A percentile compares a stretch with the other conserved stretches of the same genome.
Conservation (phyloP, 2,329 filamentous ascomycete species). For the Coniella vitis region DNA sequence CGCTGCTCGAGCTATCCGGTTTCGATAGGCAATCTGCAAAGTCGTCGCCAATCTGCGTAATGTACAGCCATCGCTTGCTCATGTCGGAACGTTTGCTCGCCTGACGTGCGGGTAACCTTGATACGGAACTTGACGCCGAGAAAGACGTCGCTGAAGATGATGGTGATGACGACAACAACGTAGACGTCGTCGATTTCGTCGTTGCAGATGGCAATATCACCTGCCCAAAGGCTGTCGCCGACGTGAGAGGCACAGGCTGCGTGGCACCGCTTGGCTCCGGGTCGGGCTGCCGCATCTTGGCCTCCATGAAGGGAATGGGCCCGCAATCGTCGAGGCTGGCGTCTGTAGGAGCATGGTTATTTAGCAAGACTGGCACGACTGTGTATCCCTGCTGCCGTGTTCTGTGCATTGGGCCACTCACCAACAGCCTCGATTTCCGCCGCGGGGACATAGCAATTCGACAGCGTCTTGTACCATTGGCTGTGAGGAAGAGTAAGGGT, state of each 20-base stretch:
- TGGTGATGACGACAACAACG: too few relatives aligned
- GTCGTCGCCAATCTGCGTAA: constrained; percentile 8
- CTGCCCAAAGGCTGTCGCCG: too few relatives aligned
- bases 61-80: constrained; percentile 13
- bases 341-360: neutral
- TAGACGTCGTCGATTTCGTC: neutral
- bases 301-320: constrained; percentile 14
- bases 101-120: neutral
- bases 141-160: too few relatives aligned
- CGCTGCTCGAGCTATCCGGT: constrained; percentile 4
- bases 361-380: too few relatives aligned
- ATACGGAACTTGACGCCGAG: too few relatives aligned
- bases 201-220: too few relatives aligned
- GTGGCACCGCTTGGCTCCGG: neutral
- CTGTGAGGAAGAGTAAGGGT: neutral
- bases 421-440: constrained; percentile 9
- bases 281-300: constrained; percentile 14
- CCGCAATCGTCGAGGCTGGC: constrained; percentile 10
- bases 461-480: constrained; percentile 13
- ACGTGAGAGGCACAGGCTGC: too few relatives aligned
- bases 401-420: neutral
- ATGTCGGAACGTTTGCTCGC: too few relatives aligned
- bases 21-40: constrained; percentile 4
- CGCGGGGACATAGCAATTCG: constrained; percentile 14
- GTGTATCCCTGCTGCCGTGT: neutral